Conservation (phyloP, 768 basidiomycete species). For the Wakefieldia striispora region DNA sequence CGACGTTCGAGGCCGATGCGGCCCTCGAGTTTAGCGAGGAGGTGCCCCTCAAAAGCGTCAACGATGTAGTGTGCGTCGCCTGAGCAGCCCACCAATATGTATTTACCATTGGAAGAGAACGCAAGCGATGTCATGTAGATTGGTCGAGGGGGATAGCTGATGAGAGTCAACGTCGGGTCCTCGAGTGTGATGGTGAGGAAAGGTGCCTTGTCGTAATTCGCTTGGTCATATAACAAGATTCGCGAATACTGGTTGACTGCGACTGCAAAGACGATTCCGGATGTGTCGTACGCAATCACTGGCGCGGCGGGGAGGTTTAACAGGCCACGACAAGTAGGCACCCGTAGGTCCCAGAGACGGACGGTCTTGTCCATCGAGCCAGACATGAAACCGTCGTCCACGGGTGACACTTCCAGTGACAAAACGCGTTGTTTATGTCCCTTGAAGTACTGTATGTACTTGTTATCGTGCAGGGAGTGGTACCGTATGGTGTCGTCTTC, state of each 20-base stretch:
- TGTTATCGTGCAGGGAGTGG: slow-evolving; percentile 94
- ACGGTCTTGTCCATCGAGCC: slow-evolving; percentile 93
- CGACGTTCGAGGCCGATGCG: slow-evolving; percentile 80
- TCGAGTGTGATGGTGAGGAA: slow-evolving; percentile 82
- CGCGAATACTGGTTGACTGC: slow-evolving; percentile 79
- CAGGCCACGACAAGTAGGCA: slow-evolving; percentile 73
- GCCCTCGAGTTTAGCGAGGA: slow-evolving; percentile 84
- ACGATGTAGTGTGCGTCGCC: slow-evolving; percentile 91
- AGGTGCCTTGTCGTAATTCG: slow-evolving; percentile 88
- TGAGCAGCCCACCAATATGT: slow-evolving; percentile 88
- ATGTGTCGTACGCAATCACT: slow-evolving; percentile 79
- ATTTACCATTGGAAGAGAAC: slow-evolving; percentile 90
- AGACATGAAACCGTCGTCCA: slow-evolving; percentile 95
- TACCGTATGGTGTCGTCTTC: slow-evolving; percentile 94
- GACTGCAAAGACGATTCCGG: slow-evolving; percentile 84
- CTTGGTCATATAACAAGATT: slow-evolving; percentile 82
- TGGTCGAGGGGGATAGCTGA: slow-evolving; percentile 82
- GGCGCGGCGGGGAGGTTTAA: slow-evolving; percentile 73
- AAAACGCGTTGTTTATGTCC: slow-evolving; percentile 90
- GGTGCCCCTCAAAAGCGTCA: slow-evolving; percentile 83
- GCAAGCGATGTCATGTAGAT: slow-evolving; percentile 89
- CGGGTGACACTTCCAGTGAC: slow-evolving; percentile 87
- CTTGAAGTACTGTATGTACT: slow-evolving; percentile 92
- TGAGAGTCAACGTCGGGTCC: slow-evolving; percentile 70
- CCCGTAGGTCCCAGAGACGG: slow-evolving; percentile 91